Evolutionary conservation across 768 basidiomycete species (phyloP).

Genomic region (Xanthoconium purpureum): DNA sequence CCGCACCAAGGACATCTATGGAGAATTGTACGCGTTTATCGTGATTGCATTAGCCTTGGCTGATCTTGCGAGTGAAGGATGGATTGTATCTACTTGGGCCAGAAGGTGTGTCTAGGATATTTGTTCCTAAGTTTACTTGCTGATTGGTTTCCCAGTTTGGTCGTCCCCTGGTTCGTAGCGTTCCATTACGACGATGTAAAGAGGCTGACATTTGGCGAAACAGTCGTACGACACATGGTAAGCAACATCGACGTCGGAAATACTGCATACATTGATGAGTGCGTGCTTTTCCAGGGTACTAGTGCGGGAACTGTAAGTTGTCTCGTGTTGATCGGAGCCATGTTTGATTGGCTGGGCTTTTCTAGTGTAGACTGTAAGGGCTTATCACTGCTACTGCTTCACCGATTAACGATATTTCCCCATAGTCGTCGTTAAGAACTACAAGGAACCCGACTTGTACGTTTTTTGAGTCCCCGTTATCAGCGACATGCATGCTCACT

Average conservation of each 20-base stretch:
- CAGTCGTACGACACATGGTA: conserved; percentile 62
- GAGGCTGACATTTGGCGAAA: conserved; percentile 1
- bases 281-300: conserved; percentile 47
- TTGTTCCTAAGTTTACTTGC: neutral
- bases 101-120: conserved; percentile 59
- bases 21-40: conserved; percentile 61
- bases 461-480: conserved; percentile 24
- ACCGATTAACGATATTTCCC: neutral
- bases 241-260: conserved; percentile 5
- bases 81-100: conserved; percentile 96
- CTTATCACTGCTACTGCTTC: neutral
- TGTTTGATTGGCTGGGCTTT: neutral
- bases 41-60: neutral
- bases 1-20: conserved; percentile 84
- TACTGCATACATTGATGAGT: conserved; percentile 2
- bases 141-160: conserved; percentile 53
- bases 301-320: conserved; percentile 69
- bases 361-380: conserved; percentile 68
- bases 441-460: conserved; percentile 76
- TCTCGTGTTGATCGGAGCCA: neutral
- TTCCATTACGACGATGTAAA: neutral
- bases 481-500: conserved; percentile 6
- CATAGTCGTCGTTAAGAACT: conserved; percentile 70
- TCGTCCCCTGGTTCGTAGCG: conserved; percentile 60
- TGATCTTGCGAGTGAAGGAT: conserved; percentile 45